Percentiles rank a stretch among this genome's conserved stretches.
Evolutionary conservation across 2,329 filamentous ascomycete genomes (phyloP).

Genomic region (Scedosporium dehoogii): DNA sequence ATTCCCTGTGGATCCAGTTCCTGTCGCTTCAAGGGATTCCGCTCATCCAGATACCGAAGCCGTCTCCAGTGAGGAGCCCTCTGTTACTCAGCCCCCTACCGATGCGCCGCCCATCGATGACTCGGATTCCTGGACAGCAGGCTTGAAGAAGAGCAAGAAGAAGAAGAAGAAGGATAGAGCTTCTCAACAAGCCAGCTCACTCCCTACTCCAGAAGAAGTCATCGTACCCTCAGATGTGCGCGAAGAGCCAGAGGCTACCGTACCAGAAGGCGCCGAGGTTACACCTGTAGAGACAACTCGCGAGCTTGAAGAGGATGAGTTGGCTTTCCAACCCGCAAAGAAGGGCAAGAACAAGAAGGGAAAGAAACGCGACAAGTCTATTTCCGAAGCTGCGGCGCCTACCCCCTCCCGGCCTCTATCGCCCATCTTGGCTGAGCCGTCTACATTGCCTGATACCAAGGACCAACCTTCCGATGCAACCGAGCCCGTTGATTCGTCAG

Average conservation of each 20-base stretch:
- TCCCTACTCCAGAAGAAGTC: too few relatives aligned
- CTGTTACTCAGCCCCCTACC: not conserved
- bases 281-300: not conserved
- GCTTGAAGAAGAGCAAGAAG: too few relatives aligned
- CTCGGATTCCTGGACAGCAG: too few relatives aligned
- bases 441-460: not conserved
- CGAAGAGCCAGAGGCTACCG: not conserved
- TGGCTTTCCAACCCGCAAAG: constrained; percentile 9
- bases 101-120: not conserved
- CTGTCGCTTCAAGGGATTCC: too few relatives aligned
- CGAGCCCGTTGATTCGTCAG: not conserved
- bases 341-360: constrained; percentile 21
- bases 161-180: too few relatives aligned
- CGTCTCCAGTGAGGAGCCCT: constrained; percentile 8
- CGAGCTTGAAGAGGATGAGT: constrained; percentile 3
- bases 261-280: not conserved
- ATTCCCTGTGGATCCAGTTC: not conserved
- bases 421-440: not conserved
- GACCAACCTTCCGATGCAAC: not conserved
- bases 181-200: too few relatives aligned
- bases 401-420: not conserved
- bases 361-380: constrained; percentile 12
- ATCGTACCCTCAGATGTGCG: too few relatives aligned
- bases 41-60: not conserved
- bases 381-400: not conserved